phyloP scores from a whole-genome alignment of 2,329 filamentous ascomycete species.

The Pseudocercospora musae region DNA sequence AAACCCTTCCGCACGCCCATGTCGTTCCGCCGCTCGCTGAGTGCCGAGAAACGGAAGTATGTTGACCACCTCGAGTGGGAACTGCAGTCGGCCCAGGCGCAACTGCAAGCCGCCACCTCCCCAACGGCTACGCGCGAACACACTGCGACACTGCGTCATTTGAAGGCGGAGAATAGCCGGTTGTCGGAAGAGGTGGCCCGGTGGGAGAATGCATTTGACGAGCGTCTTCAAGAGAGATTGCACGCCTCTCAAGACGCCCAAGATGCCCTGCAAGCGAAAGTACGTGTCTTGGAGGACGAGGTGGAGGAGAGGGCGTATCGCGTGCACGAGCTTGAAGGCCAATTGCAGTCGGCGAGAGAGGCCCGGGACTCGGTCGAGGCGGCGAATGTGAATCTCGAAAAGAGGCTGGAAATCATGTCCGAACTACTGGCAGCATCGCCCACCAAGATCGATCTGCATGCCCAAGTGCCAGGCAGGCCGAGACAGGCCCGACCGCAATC shows the following conservation, averaged over 20 bases:
- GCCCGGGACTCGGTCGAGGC: constrained; percentile 35
- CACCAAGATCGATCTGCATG: constrained; percentile 35
- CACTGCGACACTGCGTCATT: constrained; percentile 36
- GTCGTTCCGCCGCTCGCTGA: constrained; percentile 32
- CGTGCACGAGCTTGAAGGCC: constrained; percentile 35
- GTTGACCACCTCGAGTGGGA: constrained; percentile 51
- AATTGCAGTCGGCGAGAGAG: constrained; percentile 31
- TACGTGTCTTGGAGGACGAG: constrained; percentile 32
- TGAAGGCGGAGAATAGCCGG: constrained; percentile 35
- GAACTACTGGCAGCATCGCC: constrained; percentile 38
- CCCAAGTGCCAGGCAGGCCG: constrained; percentile 27
- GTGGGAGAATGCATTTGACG: constrained; percentile 39
- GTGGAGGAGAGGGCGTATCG: constrained; percentile 30
- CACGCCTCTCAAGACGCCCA: constrained; percentile 32
- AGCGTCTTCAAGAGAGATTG: constrained; percentile 35
- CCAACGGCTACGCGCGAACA: constrained; percentile 38
- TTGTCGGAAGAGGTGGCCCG: constrained; percentile 36
- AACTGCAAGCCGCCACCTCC: constrained; percentile 41
- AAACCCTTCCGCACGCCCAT: constrained; percentile 17
- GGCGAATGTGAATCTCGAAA: constrained; percentile 39
- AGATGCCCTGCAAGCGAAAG: constrained; percentile 27
- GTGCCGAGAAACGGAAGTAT: constrained; percentile 44
- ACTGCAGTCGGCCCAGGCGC: constrained; percentile 41
- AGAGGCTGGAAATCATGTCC: constrained; percentile 38
- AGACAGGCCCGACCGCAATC: constrained; percentile 34